Evolutionary conservation across 2,329 filamentous ascomycete genomes (phyloP).

Genomic region (Fusarium multiceps): DNA sequence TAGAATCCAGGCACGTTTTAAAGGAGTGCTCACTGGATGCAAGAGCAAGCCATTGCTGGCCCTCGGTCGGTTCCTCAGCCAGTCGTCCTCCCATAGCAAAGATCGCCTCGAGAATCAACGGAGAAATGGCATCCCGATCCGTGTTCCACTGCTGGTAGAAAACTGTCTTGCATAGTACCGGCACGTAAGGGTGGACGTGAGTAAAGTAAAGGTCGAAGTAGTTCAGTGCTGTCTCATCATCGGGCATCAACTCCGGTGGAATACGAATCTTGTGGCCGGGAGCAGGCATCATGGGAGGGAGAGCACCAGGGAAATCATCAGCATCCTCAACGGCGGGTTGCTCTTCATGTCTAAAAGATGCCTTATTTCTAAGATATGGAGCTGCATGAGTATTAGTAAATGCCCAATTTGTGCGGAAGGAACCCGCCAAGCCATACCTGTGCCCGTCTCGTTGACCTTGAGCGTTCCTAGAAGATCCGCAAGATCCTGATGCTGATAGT

Average conservation of each 20-base stretch:
- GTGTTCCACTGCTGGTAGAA: constrained; percentile 93
- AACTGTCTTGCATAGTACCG: constrained; percentile 82
- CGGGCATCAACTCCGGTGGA: constrained; percentile 91
- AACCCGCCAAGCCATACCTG: constrained; percentile 70
- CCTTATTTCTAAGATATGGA: constrained; percentile 81
- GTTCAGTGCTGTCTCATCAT: constrained; percentile 81
- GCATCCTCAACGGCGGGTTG: constrained; percentile 75
- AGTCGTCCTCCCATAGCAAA: constrained; percentile 90
- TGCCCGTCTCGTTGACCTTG: constrained; percentile 86
- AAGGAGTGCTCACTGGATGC: constrained; percentile 73
- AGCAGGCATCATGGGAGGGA: constrained; percentile 75
- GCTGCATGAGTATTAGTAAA: constrained; percentile 60
- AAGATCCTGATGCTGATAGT: constrained; percentile 77
- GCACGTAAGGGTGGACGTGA: constrained; percentile 92
- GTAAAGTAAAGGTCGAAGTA: constrained; percentile 93
- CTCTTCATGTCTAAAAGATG: constrained; percentile 62
- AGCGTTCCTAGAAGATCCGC: constrained; percentile 86
- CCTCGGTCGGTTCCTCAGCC: constrained; percentile 84
- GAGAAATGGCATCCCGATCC: constrained; percentile 85
- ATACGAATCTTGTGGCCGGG: constrained; percentile 86
- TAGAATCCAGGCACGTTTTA: background rate
- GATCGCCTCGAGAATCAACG: constrained; percentile 87
- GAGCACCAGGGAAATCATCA: constrained; percentile 76
- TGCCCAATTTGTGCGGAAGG: background rate
- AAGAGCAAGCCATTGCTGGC: constrained; percentile 91